These are phyloP conservation scores for Ceratocystis albifundus DNA, from an alignment of 2,329 filamentous ascomycete genomes.

Conservation along the genomic window DNA sequence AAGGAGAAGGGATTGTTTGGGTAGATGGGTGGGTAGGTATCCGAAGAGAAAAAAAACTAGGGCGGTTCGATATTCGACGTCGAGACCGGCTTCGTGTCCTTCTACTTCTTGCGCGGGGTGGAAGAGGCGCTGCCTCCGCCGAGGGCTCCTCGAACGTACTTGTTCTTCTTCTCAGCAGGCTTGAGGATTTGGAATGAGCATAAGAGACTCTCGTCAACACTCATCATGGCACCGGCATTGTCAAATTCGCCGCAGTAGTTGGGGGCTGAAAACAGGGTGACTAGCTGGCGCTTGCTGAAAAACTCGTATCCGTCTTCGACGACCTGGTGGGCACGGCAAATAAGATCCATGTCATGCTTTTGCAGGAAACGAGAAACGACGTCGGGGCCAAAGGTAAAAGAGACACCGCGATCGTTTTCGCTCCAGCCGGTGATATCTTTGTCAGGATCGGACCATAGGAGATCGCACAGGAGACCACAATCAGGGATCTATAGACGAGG, in stretches of 20 bases:
- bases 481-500: conserved; percentile 66
- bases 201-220: conserved; percentile 92
- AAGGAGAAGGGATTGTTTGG: no score
- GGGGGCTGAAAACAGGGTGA: conserved; percentile 93
- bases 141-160: conserved; percentile 78
- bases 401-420: conserved; percentile 96
- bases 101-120: conserved; percentile 25
- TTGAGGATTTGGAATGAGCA: conserved; percentile 99
- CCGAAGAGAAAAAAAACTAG: conserved; percentile 16
- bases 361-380: conserved; percentile 95
- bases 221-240: conserved; percentile 99
- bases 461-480: conserved; percentile 91
- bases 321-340: conserved; percentile 96
- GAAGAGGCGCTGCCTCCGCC: conserved; percentile 31
- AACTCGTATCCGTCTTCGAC: conserved; percentile 99
- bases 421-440: conserved; percentile 99
- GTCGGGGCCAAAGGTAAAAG: conserved; percentile 95
- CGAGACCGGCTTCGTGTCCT: conserved; percentile 16
- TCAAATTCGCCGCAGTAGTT: conserved; percentile 99
- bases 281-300: conserved; percentile 95
- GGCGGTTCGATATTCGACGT: conserved; percentile 16
- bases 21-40: neutral
- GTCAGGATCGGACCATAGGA: conserved; percentile 96
- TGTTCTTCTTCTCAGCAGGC: conserved; percentile 99
- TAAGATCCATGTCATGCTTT: conserved; percentile 99